phyloP scores from a whole-genome alignment of 306 rosid genomes.

The Carpinus viminea region DNA sequence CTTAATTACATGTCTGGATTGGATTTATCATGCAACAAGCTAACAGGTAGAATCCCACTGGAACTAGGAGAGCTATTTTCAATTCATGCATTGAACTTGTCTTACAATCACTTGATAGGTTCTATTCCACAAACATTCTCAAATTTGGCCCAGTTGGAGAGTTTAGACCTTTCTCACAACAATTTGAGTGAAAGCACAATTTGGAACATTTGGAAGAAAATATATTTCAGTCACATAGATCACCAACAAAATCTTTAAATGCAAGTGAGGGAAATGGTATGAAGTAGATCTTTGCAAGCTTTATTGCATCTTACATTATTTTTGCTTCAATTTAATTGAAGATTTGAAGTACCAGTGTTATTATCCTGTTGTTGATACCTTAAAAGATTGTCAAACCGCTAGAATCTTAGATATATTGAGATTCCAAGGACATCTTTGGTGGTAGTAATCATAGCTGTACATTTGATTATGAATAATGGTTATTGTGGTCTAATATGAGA shows the following conservation, averaged over 20 bases:
- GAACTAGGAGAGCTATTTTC: too few species aligned
- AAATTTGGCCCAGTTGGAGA: slow-evolving; percentile 1
- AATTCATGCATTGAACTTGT: slow-evolving; percentile 10
- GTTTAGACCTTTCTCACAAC: slow-evolving; percentile 21
- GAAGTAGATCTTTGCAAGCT: background rate
- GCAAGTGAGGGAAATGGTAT: background rate
- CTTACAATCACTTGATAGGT: slow-evolving; percentile 4
- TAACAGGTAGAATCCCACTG: too few species aligned
- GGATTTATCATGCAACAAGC: too few species aligned
- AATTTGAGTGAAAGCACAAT: slow-evolving; percentile 1
- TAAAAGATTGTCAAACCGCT: background rate
- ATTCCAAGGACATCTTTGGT: background rate
- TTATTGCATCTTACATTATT: background rate
- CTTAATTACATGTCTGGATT: too few species aligned
- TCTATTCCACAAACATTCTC: slow-evolving; percentile 5
- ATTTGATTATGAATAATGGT: background rate
- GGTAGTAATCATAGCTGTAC: background rate
- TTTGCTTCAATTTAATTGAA: slow-evolving; percentile 14
- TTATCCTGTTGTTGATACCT: background rate
- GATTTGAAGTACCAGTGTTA: background rate
- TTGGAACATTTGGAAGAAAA: slow-evolving; percentile 13
- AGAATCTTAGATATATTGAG: background rate
- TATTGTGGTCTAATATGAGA: background rate
- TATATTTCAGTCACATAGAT: background rate
- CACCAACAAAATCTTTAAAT: background rate